A percentile compares a stretch with the other conserved stretches of the same genome.
Evolutionary conservation across 371 early-diverging fungal genomes (phyloP).

Genomic region (Syncephalastrum sp.): DNA sequence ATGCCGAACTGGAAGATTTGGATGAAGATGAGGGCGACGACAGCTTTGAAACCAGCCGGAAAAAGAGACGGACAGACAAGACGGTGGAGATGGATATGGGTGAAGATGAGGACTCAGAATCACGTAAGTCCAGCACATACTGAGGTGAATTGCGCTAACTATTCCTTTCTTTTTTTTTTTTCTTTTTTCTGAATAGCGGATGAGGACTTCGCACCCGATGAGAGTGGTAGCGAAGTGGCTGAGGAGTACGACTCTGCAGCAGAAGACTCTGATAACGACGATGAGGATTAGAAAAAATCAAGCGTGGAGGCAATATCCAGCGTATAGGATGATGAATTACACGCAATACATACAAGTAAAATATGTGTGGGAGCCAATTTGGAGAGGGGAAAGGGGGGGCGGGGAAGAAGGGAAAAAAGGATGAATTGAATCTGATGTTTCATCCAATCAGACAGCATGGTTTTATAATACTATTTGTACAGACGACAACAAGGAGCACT

Average conservation of each 20-base stretch:
- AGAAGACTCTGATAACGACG: slow-evolving; percentile 39
- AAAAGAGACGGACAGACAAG: slow-evolving; percentile 47
- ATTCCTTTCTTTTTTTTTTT: slow-evolving; percentile 8
- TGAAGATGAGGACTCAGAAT: slow-evolving; percentile 59
- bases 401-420: no score
- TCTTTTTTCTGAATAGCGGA: slow-evolving; percentile 55
- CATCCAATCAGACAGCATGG: no score
- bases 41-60: slow-evolving; percentile 35
- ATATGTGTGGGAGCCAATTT: no score
- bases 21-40: slow-evolving; percentile 56
- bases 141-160: background rate
- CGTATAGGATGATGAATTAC: no score
- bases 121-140: slow-evolving; percentile 41
- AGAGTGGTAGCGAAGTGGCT: slow-evolving; percentile 81
- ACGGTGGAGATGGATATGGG: slow-evolving; percentile 34
- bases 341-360: no score
- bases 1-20: slow-evolving; percentile 58
- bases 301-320: no score
- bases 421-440: no score
- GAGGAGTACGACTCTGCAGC: slow-evolving; percentile 89
- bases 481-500: no score
- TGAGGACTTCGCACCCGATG: slow-evolving; percentile 87
- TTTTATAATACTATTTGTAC: no score
- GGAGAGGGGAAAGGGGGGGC: no score
- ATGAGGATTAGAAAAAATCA: background rate